Evolutionary conservation across 495 filamentous ascomycete genomes (phyloP), one percentile per base, ranked within the genome.

Genomic region (Pseudotulostoma volvatum): DNA sequence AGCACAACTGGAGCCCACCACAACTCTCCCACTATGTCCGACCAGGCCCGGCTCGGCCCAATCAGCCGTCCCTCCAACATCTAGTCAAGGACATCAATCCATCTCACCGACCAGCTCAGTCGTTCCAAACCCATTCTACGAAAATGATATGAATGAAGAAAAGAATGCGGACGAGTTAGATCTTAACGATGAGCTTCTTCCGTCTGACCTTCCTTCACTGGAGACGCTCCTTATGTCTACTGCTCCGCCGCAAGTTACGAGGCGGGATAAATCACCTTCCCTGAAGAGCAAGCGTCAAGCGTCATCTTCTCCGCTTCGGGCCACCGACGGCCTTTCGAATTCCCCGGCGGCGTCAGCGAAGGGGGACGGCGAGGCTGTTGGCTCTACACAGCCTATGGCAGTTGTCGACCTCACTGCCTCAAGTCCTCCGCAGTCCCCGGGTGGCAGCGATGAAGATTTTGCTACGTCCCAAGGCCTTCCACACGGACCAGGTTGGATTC

Each of bases 391-490:
- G 53, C 56, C 1, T 52, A 17, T n/a, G n/a, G n/a, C n/a, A n/a
- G 35, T 67, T 13, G 48, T 71, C 7, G 66, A 69, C 36, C 45
- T 70, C 16, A 70, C 66, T 0, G 43, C 51, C 20, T 57, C 57
- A 15, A 64, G 59, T 34, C 61, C 67, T 16, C 40, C 43, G 2
- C 46, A 45, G 1, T 54, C 54, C n/a, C 51, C 55, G 1, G 48
- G 39, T 0, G 49, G 50, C 1, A 37, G 48, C 17, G 44, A 55
- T 7, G 44, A 54, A 25, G 54, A 60, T 20, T 50, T 53, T 40
- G 48, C 52, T 9, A 54, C 40, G 38, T 40, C 48, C n/a, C 41
- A 49, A 16, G 44, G 39, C 15, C 48, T 63, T 40, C 60, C 54
- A 5, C 44, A 34, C 9, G 62, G 56, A 1, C 45, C 49, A 5